These are phyloP conservation scores for Phytophthora sp. DNA, from an alignment of 352 stramenopile species.

Conservation along the genomic window DNA sequence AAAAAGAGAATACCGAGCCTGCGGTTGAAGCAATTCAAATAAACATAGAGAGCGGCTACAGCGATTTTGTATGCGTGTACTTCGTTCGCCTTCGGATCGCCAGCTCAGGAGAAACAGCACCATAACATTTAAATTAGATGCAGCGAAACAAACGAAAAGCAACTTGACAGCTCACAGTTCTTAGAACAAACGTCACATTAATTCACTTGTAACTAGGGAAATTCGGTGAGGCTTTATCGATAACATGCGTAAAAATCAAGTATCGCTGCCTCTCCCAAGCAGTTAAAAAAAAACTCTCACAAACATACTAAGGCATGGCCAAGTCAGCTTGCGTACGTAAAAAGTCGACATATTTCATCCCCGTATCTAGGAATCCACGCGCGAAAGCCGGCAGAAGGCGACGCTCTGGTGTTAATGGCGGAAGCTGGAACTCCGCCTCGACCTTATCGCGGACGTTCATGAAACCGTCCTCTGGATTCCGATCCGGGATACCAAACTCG, in stretches of 20 bases:
- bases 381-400: conserved; percentile 61
- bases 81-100: conserved; percentile 48
- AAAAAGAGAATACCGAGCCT: conserved; percentile 3
- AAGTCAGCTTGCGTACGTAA: conserved; percentile 47
- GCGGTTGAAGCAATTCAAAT: conserved; percentile 65
- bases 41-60: conserved; percentile 68
- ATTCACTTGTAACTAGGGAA: no score
- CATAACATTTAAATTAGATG: conserved; percentile 15
- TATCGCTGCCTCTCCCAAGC: conserved; percentile 4
- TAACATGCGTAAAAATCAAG: no score
- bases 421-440: conserved; percentile 71
- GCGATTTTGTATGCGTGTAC: conserved; percentile 76
- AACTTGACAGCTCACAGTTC: no score
- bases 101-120: conserved; percentile 24
- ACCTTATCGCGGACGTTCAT: conserved; percentile 58
- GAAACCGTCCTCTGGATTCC: conserved; percentile 51
- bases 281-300: not conserved
- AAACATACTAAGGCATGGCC: conserved; percentile 16
- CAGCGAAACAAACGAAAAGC: no score
- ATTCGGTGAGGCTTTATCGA: conserved; percentile 1
- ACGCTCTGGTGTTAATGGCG: conserved; percentile 55
- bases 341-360: conserved; percentile 72
- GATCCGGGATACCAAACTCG: conserved; percentile 62
- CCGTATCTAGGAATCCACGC: conserved; percentile 56
- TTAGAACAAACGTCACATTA: no score